phyloP scores from a whole-genome alignment of 306 rosid genomes.

The Cucumis melo region DNA sequence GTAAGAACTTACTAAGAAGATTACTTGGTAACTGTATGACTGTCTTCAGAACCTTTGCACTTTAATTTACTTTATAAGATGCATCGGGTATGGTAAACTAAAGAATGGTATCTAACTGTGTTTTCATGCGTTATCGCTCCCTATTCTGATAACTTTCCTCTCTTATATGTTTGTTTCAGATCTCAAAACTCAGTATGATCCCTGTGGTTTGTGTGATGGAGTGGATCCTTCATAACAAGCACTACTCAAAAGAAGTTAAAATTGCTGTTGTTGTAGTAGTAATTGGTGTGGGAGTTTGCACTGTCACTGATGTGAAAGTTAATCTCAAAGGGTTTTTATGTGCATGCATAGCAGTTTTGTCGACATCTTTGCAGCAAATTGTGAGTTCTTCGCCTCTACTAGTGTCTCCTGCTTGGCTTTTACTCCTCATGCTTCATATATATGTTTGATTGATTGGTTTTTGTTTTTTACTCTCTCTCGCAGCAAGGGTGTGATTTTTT shows the following conservation, averaged over 20 bases:
- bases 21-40: background rate
- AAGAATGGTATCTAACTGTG: background rate
- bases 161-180: conserved; percentile 23
- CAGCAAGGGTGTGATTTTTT: background rate
- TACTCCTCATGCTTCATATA: background rate
- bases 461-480: background rate
- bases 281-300: conserved; percentile 86
- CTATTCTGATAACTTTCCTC: background rate
- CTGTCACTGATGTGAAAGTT: conserved; percentile 84
- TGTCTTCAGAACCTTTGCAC: background rate
- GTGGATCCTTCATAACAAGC: conserved; percentile 76
- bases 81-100: background rate
- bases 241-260: conserved; percentile 74
- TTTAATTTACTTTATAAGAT: background rate
- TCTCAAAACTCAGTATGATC: conserved; percentile 93
- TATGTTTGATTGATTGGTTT: background rate
- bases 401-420: background rate
- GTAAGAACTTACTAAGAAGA: conserved; percentile 15
- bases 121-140: background rate
- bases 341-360: conserved; percentile 57
- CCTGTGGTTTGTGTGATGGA: conserved; percentile 95
- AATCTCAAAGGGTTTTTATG: conserved; percentile 73
- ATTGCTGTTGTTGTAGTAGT: conserved; percentile 64
- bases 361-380: conserved; percentile 90
- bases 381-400: conserved; percentile 32